Conservation (phyloP, 768 basidiomycete genomes). For the Chalciporus chontae region DNA sequence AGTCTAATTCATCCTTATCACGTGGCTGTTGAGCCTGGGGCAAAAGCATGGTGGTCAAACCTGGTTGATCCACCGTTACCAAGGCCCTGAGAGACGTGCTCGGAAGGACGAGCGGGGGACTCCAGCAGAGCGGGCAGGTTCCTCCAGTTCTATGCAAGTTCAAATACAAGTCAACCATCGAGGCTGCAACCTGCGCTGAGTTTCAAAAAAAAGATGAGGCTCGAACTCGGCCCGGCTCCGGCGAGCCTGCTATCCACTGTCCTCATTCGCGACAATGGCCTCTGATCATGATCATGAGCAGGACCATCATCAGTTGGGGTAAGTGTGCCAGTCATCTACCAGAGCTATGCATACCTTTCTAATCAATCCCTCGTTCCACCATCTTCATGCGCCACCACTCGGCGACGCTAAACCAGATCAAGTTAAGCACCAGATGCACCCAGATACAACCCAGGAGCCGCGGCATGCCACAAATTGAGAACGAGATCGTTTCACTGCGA, state of each 20-base stretch:
- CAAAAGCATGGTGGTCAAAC: not conserved
- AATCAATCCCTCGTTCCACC: not conserved
- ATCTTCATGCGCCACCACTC: not conserved
- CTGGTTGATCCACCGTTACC: not conserved
- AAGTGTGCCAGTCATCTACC: too few species aligned
- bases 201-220: not conserved
- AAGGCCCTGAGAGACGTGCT: not conserved
- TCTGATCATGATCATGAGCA: too few species aligned
- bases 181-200: not conserved
- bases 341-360: too few species aligned
- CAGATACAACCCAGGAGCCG: constrained; percentile 1
- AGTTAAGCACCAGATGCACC: not conserved
- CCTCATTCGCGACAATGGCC: not conserved
- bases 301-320: too few species aligned
- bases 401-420: not conserved
- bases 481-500: constrained; percentile 10
- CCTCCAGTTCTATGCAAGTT: not conserved
- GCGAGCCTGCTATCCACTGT: too few species aligned
- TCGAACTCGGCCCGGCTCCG: not conserved
- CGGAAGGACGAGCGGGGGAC: not conserved
- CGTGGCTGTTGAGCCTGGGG: not conserved
- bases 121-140: not conserved
- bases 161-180: not conserved
- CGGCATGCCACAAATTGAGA: not conserved
- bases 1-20: constrained; percentile 1